A percentile compares a stretch with the other conserved stretches of the same genome.
These are phyloP conservation scores for Scleromitrula shiraiana DNA, from an alignment of 2,329 filamentous ascomycete species.

Conservation along the genomic window DNA sequence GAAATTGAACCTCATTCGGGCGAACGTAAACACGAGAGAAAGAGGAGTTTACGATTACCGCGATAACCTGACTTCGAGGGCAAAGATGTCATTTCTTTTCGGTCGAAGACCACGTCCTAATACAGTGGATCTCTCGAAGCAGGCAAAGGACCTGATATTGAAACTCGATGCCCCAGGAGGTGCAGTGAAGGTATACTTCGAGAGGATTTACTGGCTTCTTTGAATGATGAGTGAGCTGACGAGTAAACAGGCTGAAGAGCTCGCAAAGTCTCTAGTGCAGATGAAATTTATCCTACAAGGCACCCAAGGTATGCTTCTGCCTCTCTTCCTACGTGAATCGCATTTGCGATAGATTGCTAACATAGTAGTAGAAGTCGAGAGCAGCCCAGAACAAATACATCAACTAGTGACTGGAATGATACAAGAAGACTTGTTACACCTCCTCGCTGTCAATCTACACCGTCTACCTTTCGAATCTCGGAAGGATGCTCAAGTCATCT, in stretches of 20 bases:
- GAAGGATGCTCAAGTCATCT: conserved; percentile 92
- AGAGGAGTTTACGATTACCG: conserved; percentile 1
- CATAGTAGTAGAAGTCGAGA: conserved; percentile 63
- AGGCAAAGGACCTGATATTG: conserved; percentile 53
- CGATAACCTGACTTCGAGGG: conserved; percentile 10
- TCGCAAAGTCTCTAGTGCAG: conserved; percentile 75
- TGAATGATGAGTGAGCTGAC: conserved; percentile 17
- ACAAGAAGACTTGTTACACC: conserved; percentile 79
- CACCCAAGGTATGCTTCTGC: conserved; percentile 61
- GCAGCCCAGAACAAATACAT: conserved; percentile 78
- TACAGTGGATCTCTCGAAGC: conserved; percentile 43
- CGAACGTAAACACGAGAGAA: conserved; percentile 14
- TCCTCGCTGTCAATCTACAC: conserved; percentile 75
- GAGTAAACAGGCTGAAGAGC: conserved; percentile 64
- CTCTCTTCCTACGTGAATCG: not conserved
- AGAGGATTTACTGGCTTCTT: not conserved
- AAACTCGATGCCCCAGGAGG: conserved; percentile 51
- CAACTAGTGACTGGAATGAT: conserved; percentile 78
- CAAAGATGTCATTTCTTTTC: conserved; percentile 62
- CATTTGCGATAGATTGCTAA: conserved; percentile 8
- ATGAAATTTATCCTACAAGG: conserved; percentile 94
- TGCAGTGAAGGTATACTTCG: conserved; percentile 43
- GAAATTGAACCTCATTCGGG: not conserved
- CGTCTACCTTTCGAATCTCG: conserved; percentile 89
- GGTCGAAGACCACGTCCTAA: conserved; percentile 52